Evolutionary conservation across 176 grass and related monocot species (phyloP).

Genomic region (Pharus latifolius): DNA sequence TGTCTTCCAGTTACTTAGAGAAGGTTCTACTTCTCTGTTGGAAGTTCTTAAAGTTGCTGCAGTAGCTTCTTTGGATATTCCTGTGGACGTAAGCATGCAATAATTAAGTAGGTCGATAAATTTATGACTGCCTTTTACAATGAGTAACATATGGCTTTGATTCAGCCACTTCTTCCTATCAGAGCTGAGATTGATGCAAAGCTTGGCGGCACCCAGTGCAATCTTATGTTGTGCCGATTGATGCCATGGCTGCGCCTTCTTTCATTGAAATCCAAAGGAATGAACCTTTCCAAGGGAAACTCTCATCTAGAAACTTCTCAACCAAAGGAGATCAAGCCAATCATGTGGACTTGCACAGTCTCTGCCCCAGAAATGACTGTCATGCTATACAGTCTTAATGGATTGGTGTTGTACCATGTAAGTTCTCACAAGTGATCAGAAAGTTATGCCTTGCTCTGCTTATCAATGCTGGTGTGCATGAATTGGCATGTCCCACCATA

Average conservation of each 20-base stretch:
- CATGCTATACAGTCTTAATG: constrained; percentile 76
- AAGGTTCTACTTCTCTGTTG: constrained; percentile 68
- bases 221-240: constrained; percentile 82
- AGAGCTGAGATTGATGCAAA: constrained; percentile 94
- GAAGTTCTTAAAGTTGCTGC: constrained; percentile 94
- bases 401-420: constrained; percentile 83
- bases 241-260: constrained; percentile 74
- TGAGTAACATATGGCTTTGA: constrained; percentile 25
- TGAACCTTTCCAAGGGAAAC: constrained; percentile 44
- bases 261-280: constrained; percentile 50
- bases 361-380: constrained; percentile 97
- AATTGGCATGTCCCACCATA: background rate
- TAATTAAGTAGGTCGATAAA: constrained; percentile 7
- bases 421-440: constrained; percentile 38
- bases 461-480: background rate
- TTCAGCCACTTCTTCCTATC: constrained; percentile 73
- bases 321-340: constrained; percentile 49
- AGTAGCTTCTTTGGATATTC: constrained; percentile 65
- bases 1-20: constrained; percentile 73
- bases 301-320: constrained; percentile 40
- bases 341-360: constrained; percentile 89
- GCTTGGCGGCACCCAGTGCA: constrained; percentile 90
- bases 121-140: constrained; percentile 9
- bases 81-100: constrained; percentile 66
- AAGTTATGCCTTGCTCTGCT: background rate